phyloP scores from a whole-genome alignment of 805 yeast species.

The Hyphopichia homilentoma region DNA sequence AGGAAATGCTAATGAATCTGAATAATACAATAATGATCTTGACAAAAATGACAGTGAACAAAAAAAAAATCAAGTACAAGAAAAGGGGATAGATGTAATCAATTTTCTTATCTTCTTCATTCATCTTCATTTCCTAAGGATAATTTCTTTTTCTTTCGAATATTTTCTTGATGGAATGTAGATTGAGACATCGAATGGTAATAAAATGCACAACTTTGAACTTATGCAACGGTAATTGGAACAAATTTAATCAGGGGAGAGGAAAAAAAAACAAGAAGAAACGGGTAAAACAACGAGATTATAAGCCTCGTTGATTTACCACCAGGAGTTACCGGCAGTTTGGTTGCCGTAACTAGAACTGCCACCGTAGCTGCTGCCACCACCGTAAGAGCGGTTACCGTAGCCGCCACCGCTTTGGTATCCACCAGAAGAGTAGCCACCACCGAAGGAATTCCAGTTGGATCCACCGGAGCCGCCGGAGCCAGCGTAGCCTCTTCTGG shows the following conservation, averaged over 20 bases:
- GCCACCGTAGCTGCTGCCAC: slow-evolving; percentile 17
- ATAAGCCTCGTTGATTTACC: slow-evolving; percentile 6
- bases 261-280: slow-evolving; percentile 13
- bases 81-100: slow-evolving; percentile 6
- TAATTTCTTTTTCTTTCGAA: slow-evolving; percentile 5
- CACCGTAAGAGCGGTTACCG: slow-evolving; percentile 14
- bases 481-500: slow-evolving; percentile 41
- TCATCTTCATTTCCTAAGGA: slow-evolving; percentile 16
- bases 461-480: slow-evolving; percentile 28
- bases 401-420: slow-evolving; percentile 14
- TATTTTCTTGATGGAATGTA: too few species aligned
- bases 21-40: too few species aligned
- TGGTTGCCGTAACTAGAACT: slow-evolving; percentile 36
- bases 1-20: too few species aligned
- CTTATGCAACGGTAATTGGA: slow-evolving; percentile 13
- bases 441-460: slow-evolving; percentile 33
- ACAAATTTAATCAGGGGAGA: slow-evolving; percentile 5
- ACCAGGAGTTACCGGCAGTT: slow-evolving; percentile 40
- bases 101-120: not conserved
- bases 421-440: slow-evolving; percentile 24
- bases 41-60: slow-evolving; percentile 16
- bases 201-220: slow-evolving; percentile 10
- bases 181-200: slow-evolving; percentile 23
- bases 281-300: slow-evolving; percentile 13
- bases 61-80: slow-evolving; percentile 6